Percentiles rank a stretch among this genome's conserved stretches.
These are phyloP conservation scores for Trichocomaceae sp. DNA, from an alignment of 2,329 filamentous ascomycete species.

Conservation along the genomic window DNA sequence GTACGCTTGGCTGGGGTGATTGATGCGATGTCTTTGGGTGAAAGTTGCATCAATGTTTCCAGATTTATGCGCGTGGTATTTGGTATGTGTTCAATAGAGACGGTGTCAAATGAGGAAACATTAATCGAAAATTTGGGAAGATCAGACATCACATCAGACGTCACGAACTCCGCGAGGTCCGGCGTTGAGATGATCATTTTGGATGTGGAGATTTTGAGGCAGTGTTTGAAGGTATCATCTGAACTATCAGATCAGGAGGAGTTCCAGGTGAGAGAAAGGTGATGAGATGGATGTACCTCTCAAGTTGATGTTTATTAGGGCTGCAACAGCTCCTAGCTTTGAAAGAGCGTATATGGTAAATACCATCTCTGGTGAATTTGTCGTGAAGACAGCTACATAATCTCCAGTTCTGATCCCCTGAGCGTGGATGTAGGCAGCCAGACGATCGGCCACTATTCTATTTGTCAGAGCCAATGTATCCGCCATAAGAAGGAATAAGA, in stretches of 20 bases:
- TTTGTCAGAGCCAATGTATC: conserved; percentile 10
- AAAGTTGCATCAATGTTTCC: conserved; percentile 22
- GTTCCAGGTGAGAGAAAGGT: not conserved
- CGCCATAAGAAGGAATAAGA: not conserved
- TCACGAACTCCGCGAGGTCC: conserved; percentile 35
- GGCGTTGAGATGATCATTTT: conserved; percentile 40
- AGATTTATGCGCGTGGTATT: conserved; percentile 21
- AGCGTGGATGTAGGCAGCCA: conserved; percentile 37
- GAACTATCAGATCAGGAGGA: not conserved
- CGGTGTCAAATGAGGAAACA: conserved; percentile 31
- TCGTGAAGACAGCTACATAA: conserved; percentile 42
- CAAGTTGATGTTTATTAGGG: conserved; percentile 43
- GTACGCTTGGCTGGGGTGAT: conserved; percentile 28
- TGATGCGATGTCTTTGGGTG: conserved; percentile 18
- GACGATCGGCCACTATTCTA: conserved; percentile 36
- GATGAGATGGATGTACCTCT: conserved; percentile 29
- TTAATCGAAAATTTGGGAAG: conserved; percentile 35
- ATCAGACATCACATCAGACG: conserved; percentile 26
- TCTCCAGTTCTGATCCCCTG: conserved; percentile 35
- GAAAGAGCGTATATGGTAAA: conserved; percentile 40
- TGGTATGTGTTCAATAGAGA: conserved; percentile 15
- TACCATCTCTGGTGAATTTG: conserved; percentile 46
- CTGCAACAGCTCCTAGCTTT: conserved; percentile 41
- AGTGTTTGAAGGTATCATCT: conserved; percentile 43
- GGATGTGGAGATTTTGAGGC: conserved; percentile 37